Evolutionary conservation across 148 eudicot genomes (phyloP).

Genomic region (Silene latifolia): DNA sequence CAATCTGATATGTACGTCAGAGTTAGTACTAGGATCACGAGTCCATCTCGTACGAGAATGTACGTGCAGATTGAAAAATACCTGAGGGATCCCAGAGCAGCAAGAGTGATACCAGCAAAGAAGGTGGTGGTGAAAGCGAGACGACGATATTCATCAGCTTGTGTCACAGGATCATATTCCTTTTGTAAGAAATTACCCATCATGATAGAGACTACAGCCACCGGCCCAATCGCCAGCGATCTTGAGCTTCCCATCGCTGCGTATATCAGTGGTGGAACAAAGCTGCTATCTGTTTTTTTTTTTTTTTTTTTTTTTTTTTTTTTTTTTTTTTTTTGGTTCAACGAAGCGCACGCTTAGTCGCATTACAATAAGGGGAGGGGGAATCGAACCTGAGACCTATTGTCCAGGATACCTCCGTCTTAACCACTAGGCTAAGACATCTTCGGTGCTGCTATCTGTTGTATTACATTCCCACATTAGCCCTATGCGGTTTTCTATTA

Average conservation of each 20-base stretch:
- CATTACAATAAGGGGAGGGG: too few relatives aligned
- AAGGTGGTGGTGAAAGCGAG: slow-evolving; percentile 66
- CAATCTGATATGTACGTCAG: slow-evolving; percentile 29
- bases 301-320: too few relatives aligned
- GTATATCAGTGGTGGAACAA: slow-evolving; percentile 47
- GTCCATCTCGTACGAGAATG: too few relatives aligned
- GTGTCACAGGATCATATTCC: slow-evolving; percentile 43
- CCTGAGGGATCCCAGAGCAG: slow-evolving; percentile 55
- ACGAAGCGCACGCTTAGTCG: too few relatives aligned
- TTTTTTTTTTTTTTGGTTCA: too few relatives aligned
- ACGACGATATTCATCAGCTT: slow-evolving; percentile 42
- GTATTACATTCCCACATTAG: too few relatives aligned
- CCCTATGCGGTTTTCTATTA: too few relatives aligned
- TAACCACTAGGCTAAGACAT: too few relatives aligned
- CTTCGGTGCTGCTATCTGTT: slow-evolving; percentile 10
- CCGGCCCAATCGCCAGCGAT: slow-evolving; percentile 76
- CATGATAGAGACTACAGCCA: slow-evolving; percentile 64
- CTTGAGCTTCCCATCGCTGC: slow-evolving; percentile 59
- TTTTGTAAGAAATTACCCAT: slow-evolving; percentile 44
- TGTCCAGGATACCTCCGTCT: too few relatives aligned
- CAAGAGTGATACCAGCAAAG: slow-evolving; percentile 61
- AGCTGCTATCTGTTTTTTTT: slow-evolving; percentile 17
- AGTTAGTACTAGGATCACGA: too few relatives aligned
- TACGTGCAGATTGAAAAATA: not conserved
- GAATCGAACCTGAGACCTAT: too few relatives aligned